Conservation (phyloP, 768 basidiomycete genomes). For the Tulasnella sp. region DNA sequence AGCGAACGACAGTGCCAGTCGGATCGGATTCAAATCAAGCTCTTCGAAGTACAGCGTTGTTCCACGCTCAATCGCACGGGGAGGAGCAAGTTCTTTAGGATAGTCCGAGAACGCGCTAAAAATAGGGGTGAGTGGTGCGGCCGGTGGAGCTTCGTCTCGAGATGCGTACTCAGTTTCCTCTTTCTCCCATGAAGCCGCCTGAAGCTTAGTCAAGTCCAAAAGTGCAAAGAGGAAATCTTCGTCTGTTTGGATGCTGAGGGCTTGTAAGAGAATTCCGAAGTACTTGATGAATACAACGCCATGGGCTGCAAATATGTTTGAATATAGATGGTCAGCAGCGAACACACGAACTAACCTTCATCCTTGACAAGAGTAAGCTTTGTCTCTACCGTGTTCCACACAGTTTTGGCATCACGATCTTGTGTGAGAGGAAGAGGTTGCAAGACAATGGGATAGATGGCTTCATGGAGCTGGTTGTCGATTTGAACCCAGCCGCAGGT, state of each 20-base stretch:
- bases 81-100: constrained; percentile 64
- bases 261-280: constrained; percentile 88
- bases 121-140: not conserved
- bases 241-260: constrained; percentile 92
- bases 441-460: constrained; percentile 87
- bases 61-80: constrained; percentile 57
- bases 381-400: not conserved
- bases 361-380: constrained; percentile 69
- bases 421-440: constrained; percentile 60
- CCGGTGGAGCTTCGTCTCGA: not conserved
- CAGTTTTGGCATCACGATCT: not conserved
- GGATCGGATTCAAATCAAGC: constrained; percentile 90
- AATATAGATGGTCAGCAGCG: constrained; percentile 18
- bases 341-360: constrained; percentile 53
- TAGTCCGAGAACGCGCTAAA: constrained; percentile 67
- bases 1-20: constrained; percentile 92
- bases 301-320: constrained; percentile 57
- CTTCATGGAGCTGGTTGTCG: constrained; percentile 97
- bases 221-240: constrained; percentile 93
- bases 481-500: constrained; percentile 86
- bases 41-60: constrained; percentile 93
- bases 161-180: constrained; percentile 63
- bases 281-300: constrained; percentile 98
- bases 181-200: constrained; percentile 86
- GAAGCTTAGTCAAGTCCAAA: constrained; percentile 86